Conservation (phyloP, 2,329 filamentous ascomycete genomes). For the Colletotrichum tropicicola region DNA sequence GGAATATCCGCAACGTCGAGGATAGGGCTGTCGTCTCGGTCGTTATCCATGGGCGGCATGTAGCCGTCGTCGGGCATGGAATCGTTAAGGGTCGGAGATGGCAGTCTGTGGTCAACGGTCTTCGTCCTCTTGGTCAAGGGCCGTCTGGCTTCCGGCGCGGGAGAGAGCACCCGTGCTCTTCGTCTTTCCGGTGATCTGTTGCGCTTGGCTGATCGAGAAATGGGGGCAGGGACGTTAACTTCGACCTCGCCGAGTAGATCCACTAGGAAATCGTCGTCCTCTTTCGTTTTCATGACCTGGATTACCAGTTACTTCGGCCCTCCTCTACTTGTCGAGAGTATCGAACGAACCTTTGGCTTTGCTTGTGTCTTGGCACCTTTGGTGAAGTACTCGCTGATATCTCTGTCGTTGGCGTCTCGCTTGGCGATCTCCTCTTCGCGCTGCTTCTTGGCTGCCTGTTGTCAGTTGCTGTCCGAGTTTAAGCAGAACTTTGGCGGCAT, state of each 20-base stretch:
- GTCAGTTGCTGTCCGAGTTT: slow-evolving; percentile 1
- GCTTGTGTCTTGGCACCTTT: slow-evolving; percentile 74
- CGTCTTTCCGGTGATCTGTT: slow-evolving; percentile 80
- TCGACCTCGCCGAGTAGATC: slow-evolving; percentile 90
- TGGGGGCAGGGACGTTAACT: slow-evolving; percentile 67
- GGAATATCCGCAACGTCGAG: slow-evolving; percentile 56
- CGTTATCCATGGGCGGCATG: slow-evolving; percentile 50
- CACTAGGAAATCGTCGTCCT: slow-evolving; percentile 88
- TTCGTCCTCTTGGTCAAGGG: slow-evolving; percentile 66
- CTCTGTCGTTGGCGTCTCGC: slow-evolving; percentile 86
- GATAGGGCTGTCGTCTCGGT: slow-evolving; percentile 67
- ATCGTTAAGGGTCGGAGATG: slow-evolving; percentile 61
- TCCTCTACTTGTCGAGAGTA: not conserved
- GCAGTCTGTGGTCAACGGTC: slow-evolving; percentile 57
- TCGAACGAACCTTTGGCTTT: slow-evolving; percentile 79
- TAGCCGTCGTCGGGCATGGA: slow-evolving; percentile 62
- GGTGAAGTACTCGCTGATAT: slow-evolving; percentile 95
- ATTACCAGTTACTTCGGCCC: not conserved
- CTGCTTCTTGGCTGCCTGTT: slow-evolving; percentile 78
- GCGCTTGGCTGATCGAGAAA: slow-evolving; percentile 66
- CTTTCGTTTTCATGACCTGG: slow-evolving; percentile 80
- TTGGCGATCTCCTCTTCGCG: slow-evolving; percentile 87
- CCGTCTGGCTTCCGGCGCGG: slow-evolving; percentile 65
- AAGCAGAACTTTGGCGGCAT: not conserved
- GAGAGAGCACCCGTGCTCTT: slow-evolving; percentile 83